Percentiles rank a stretch among this genome's conserved stretches.
These are phyloP conservation scores for Mycena maculata DNA, from an alignment of 768 basidiomycete genomes.

Conservation along the genomic window DNA sequence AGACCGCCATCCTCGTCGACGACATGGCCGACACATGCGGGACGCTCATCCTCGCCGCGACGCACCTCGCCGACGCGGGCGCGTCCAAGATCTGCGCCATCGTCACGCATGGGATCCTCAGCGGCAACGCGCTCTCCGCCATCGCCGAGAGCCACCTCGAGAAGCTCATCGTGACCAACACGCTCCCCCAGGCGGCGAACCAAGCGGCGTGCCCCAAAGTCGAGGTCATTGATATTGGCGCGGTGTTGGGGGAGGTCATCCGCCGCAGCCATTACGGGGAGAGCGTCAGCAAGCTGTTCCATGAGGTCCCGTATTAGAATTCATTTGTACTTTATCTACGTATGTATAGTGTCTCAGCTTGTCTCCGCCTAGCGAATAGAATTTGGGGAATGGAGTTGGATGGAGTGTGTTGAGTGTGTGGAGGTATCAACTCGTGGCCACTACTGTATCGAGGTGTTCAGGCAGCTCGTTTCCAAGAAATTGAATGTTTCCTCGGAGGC, in stretches of 20 bases:
- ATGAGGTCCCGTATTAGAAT: constrained; percentile 84
- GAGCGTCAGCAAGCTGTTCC: constrained; percentile 88
- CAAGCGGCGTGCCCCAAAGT: constrained; percentile 79
- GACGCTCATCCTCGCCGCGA: constrained; percentile 91
- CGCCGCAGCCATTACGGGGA: constrained; percentile 97
- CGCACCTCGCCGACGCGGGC: constrained; percentile 90
- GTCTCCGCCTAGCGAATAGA: too few relatives aligned
- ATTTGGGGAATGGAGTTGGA: too few relatives aligned
- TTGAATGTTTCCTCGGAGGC: too few relatives aligned
- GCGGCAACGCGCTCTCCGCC: constrained; percentile 84
- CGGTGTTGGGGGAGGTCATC: constrained; percentile 96
- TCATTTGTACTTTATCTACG: not conserved
- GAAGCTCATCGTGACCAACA: constrained; percentile 98
- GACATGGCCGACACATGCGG: constrained; percentile 99
- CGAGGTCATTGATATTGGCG: constrained; percentile 94
- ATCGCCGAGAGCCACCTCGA: constrained; percentile 82
- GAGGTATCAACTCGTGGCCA: too few relatives aligned
- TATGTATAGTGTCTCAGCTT: too few relatives aligned
- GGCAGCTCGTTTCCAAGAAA: too few relatives aligned
- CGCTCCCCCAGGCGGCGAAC: constrained; percentile 90
- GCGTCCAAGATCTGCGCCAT: constrained; percentile 88
- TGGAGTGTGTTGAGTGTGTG: too few relatives aligned
- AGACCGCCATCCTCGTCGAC: constrained; percentile 95
- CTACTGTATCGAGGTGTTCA: too few relatives aligned
- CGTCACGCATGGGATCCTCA: constrained; percentile 96